Evolutionary conservation across 257 asterid species (phyloP), one percentile per base, ranked within the genome.

Genomic region (Fraxinus americana): DNA sequence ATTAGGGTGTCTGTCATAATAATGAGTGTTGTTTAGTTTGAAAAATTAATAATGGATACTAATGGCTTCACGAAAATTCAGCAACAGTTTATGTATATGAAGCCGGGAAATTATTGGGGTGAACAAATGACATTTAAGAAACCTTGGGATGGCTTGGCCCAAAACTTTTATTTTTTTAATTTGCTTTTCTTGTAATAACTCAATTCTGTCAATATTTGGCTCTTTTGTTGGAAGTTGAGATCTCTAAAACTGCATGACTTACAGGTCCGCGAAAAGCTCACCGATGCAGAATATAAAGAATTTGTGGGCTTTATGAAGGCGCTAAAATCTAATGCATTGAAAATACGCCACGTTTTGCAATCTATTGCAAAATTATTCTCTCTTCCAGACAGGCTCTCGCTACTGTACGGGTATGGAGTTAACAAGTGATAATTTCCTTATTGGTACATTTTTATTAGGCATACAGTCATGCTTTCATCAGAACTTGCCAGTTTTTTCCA

Each of bases 241-340:
- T 78, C 43, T 73, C 57, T 63, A 5, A 76, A n/a, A 52, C 73
- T 68, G 66, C 80, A 50, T 78, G 78, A 68, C 67, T 67, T 76
- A 76, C 96, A 95, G 99, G 97, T 92, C 36, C 90, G 84, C n/a
- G 93, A 88, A 81, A 90, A 89, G 89, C 99, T 95, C 77, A 83
- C 86, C 29, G 92, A 81, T 80, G 75, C 87, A 27, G 99, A 95
- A 83, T 95, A 95, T 82, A 87, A 82, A 80, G 96, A 93, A 74
- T 96, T 96, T 66, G 87, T 93, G 71, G 88, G 88, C 82, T 88
- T 86, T 74, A 84, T 96, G 96, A 91, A 88, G 86, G 96, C 92
- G 9, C 83, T 96, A 82, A 93, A 89, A 89, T 86, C 97, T 72
- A 92, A 92, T 82, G 87, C 89, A 81, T 86, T 89, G 98, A 93